Percentiles rank a stretch among this genome's conserved stretches.
phyloP scores from a whole-genome alignment of 1,284 basidiomycete species.

The Mycena sp. region DNA sequence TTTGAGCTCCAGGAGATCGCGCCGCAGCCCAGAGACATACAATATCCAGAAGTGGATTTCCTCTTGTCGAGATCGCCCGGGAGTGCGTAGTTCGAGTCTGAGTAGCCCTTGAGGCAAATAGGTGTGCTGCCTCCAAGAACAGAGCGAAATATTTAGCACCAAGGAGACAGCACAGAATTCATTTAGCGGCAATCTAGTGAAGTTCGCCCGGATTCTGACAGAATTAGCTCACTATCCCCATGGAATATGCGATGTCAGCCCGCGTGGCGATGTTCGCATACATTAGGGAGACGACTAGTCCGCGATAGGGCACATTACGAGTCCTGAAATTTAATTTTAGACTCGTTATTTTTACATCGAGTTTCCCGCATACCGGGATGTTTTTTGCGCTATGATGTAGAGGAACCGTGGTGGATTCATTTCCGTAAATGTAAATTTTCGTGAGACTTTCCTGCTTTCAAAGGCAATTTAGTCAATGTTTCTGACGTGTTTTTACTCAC shows the following conservation, averaged over 20 bases:
- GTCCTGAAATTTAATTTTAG: too few relatives aligned
- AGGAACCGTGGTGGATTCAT: too few relatives aligned
- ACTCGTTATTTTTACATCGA: too few relatives aligned
- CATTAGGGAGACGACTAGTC: constrained; percentile 40
- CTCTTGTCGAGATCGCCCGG: not conserved
- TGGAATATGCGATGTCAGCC: constrained; percentile 42
- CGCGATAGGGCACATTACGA: not conserved
- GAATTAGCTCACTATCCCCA: constrained; percentile 35
- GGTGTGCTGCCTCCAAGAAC: not conserved
- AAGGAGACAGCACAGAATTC: constrained; percentile 38
- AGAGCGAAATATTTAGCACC: constrained; percentile 27
- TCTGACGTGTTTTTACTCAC: too few relatives aligned
- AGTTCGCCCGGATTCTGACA: too few relatives aligned
- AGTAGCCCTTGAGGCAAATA: not conserved
- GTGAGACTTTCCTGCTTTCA: too few relatives aligned
- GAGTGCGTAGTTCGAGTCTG: not conserved
- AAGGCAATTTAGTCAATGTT: too few relatives aligned
- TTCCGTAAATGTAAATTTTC: too few relatives aligned
- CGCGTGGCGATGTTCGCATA: constrained; percentile 41
- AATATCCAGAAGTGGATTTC: constrained; percentile 3
- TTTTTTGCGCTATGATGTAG: too few relatives aligned
- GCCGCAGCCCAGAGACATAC: not conserved
- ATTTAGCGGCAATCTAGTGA: constrained; percentile 38
- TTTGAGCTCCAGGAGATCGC: too few relatives aligned
- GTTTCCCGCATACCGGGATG: too few relatives aligned